Evolutionary conservation across 371 early-diverging fungal species (phyloP).

Genomic region (Choanephora cucurbitarum): DNA sequence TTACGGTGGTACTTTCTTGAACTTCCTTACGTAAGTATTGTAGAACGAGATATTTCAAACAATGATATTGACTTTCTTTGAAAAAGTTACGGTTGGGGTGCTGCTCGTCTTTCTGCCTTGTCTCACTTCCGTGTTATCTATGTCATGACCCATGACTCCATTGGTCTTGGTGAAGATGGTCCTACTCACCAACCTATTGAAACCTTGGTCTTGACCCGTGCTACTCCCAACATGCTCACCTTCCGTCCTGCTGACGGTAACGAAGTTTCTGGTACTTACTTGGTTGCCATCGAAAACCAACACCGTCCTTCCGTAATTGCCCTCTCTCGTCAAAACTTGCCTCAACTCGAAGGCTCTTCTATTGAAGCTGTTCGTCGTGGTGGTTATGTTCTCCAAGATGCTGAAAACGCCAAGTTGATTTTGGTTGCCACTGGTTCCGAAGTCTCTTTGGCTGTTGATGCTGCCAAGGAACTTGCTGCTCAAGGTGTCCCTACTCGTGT

Average conservation of each 20-base stretch:
- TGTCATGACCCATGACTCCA: conserved; percentile 99
- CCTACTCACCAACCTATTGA: conserved; percentile 99
- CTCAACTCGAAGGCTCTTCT: conserved; percentile 85
- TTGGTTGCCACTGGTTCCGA: conserved; percentile 97
- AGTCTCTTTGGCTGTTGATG: conserved; percentile 84
- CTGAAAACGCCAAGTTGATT: conserved; percentile 59
- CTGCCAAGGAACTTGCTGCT: conserved; percentile 72
- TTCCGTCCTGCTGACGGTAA: conserved; percentile 98
- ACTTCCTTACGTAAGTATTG: conserved; percentile 84
- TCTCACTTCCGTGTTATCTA: conserved; percentile 89
- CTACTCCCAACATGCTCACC: conserved; percentile 89
- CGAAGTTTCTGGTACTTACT: conserved; percentile 92
- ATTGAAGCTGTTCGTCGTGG: conserved; percentile 80
- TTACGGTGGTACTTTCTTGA: conserved; percentile 96
- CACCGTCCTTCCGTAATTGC: conserved; percentile 87
- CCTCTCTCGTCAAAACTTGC: conserved; percentile 95
- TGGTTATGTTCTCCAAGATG: conserved; percentile 76
- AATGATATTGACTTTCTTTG: conserved; percentile 9
- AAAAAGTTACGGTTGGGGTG: conserved; percentile 79
- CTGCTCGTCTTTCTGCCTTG: conserved; percentile 92
- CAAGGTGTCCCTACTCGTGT: conserved; percentile 73
- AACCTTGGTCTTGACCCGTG: conserved; percentile 92
- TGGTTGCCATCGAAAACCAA: conserved; percentile 72
- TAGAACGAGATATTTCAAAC: background rate
- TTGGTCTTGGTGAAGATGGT: conserved; percentile 98